Conservation (phyloP, 2,329 filamentous ascomycete species). For the Gaeumannomyces sp. region DNA sequence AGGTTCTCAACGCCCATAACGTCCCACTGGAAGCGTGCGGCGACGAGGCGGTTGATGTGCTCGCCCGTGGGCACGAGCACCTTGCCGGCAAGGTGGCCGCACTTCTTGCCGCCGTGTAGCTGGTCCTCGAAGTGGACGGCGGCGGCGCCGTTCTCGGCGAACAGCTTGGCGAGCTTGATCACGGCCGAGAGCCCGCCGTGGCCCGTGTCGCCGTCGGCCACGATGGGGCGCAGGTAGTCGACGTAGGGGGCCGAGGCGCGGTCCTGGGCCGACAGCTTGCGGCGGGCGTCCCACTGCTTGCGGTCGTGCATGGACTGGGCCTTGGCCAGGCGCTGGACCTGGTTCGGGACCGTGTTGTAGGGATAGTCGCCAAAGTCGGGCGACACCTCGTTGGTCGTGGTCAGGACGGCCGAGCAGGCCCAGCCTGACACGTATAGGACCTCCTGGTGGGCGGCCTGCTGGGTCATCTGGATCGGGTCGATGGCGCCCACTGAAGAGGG, state of each 20-base stretch:
- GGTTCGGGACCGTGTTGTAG: constrained; percentile 97
- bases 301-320: constrained; percentile 96
- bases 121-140: constrained; percentile 98
- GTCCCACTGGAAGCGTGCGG: constrained; percentile 95
- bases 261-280: constrained; percentile 69
- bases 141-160: constrained; percentile 93
- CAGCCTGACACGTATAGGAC: constrained; percentile 94
- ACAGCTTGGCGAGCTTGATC: constrained; percentile 92
- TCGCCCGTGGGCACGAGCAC: constrained; percentile 90
- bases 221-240: constrained; percentile 90
- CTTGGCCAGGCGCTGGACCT: constrained; percentile 93
- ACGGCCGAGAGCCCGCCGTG: constrained; percentile 91
- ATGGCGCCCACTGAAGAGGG: constrained; percentile 75
- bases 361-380: constrained; percentile 98
- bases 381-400: constrained; percentile 92
- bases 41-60: constrained; percentile 91
- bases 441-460: constrained; percentile 93
- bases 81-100: constrained; percentile 92
- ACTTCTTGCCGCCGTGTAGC: constrained; percentile 96
- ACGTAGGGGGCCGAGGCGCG: constrained; percentile 72
- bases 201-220: constrained; percentile 93
- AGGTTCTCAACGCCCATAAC: constrained; percentile 95
- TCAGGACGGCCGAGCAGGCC: constrained; percentile 92
- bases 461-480: constrained; percentile 98
- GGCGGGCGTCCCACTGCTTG: constrained; percentile 83